A percentile compares a stretch with the other conserved stretches of the same genome.
Conservation (phyloP, 495 filamentous ascomycete species). For the Parmelia sp. region DNA sequence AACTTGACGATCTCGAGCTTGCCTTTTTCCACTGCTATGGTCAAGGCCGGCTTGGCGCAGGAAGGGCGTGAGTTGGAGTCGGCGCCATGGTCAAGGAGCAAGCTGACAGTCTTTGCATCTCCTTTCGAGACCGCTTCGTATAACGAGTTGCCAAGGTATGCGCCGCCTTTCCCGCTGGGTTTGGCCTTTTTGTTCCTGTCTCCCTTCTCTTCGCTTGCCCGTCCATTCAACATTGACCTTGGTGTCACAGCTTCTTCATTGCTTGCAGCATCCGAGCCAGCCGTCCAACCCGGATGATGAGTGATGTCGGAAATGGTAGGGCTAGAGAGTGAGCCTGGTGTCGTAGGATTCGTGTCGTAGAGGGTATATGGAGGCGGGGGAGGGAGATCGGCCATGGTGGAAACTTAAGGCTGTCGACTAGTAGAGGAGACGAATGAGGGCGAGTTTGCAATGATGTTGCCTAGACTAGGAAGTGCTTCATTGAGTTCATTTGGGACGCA, state of each 20-base stretch:
- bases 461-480: background rate
- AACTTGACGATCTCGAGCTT: slow-evolving; percentile 13
- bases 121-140: slow-evolving; percentile 17
- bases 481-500: background rate
- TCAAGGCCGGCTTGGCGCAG: slow-evolving; percentile 18
- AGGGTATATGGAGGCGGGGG: slow-evolving; percentile 19
- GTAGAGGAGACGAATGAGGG: background rate
- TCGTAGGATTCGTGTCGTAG: slow-evolving; percentile 1
- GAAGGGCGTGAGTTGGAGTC: slow-evolving; percentile 16
- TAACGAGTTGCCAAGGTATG: slow-evolving; percentile 17
- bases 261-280: background rate
- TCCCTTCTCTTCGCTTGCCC: background rate
- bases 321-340: slow-evolving; percentile 1
- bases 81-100: slow-evolving; percentile 18
- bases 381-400: slow-evolving; percentile 14
- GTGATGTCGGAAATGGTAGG: background rate
- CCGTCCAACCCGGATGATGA: background rate
- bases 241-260: background rate
- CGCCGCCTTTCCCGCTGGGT: background rate
- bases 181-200: background rate
- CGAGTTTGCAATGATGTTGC: background rate
- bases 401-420: too few relatives aligned
- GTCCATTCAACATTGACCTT: background rate
- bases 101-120: slow-evolving; percentile 9
- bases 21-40: slow-evolving; percentile 14